Base-by-base conservation (phyloP, 164 flowering plant genomes). In the Tetracentron sinense region DNA sequence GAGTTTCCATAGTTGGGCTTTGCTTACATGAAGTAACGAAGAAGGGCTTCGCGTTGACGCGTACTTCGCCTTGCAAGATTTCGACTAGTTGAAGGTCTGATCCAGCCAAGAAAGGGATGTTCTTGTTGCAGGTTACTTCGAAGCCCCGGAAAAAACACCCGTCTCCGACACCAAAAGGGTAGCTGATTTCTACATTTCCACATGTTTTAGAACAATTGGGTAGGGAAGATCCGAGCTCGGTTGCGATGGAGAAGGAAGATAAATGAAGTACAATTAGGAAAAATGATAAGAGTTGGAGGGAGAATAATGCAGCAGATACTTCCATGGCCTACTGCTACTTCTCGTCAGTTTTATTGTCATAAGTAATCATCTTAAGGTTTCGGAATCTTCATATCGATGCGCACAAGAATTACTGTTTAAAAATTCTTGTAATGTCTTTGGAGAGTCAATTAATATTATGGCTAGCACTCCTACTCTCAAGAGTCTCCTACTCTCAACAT, bases 81-180 rank as follows among this genome's bases (percentile, higher is more conserved):
- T 56, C 59, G 7, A 56, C 38, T 8, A 56, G 42, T 56, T n/a
- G 42, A 30, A 56, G 21, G n/a, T 56, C 22, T 30, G 42, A 56
- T 56, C 25, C 42, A 17, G 44, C 42, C 59, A 56, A 56, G 59
- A 29, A 56, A 44, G 42, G 44, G 20, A 33, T 30, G 21, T 5
- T 33, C 33, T 31, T 42, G 2, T 56, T 56, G 44, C 59, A 56
- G 7, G 14, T 56, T 10, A 56, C 59, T 56, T 56, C 42, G 22
- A 56, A 56, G 25, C 59, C 59, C 10, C 15, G 59, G 23, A 56
- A 19, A 44, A 56, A 56, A 56, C 59, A 56, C 42, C 59, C 59
- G 15, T 56, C 59, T 56, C 59, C 59, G 12, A 56, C 33, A n/a
- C 42, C 59, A 20, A 56, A 56, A 6, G 59, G 59, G 14, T 56